Conservation (phyloP, 306 rosid species). For the Gastrolobium bilobum region DNA sequence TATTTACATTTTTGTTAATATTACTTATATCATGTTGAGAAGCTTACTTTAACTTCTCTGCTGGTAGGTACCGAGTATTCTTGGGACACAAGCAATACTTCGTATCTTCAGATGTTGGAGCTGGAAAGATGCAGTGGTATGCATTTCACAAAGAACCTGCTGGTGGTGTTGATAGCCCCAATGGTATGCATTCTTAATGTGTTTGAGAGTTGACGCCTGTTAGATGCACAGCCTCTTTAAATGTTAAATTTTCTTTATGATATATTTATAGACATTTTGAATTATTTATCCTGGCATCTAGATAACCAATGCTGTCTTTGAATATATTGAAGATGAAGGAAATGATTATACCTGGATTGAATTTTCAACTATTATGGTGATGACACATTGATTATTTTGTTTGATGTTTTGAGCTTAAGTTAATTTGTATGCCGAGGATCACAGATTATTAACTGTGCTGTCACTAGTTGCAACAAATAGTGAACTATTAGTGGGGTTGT, state of each 20-base stretch:
- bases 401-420: background rate
- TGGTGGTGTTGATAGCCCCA: conserved; percentile 74
- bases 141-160: conserved; percentile 81
- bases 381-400: conserved; percentile 18
- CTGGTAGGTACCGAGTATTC: conserved; percentile 88
- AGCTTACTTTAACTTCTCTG: conserved; percentile 40
- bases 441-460: background rate
- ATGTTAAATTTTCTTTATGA: background rate
- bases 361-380: conserved; percentile 2
- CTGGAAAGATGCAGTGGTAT: conserved; percentile 96
- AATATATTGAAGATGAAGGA: background rate
- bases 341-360: background rate
- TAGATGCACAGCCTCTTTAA: background rate
- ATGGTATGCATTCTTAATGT: conserved; percentile 54
- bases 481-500: background rate
- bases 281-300: conserved; percentile 17
- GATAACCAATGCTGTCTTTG: background rate
- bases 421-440: background rate
- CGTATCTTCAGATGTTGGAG: conserved; percentile 92
- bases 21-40: conserved; percentile 25
- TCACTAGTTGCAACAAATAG: background rate
- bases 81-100: conserved; percentile 97
- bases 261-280: background rate
- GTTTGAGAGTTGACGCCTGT: conserved; percentile 40
- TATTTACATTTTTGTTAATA: background rate